Conservation (phyloP, 352 stramenopile species). For the Phytophthora melonis region DNA sequence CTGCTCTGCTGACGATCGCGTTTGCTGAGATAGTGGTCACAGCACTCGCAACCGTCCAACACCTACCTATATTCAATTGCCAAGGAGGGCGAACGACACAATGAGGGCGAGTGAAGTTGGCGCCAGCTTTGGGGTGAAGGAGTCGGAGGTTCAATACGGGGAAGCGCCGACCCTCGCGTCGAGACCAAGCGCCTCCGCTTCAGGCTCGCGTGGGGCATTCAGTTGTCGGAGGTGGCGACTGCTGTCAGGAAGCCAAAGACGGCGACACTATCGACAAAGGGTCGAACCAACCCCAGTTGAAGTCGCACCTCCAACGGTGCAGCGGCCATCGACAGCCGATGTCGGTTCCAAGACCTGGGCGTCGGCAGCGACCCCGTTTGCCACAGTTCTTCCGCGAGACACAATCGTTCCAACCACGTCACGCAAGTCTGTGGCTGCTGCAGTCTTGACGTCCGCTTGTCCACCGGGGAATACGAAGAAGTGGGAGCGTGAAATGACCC, state of each 20-base stretch:
- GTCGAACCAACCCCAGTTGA: slow-evolving; percentile 5
- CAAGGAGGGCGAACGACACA: not conserved
- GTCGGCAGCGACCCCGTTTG: slow-evolving; percentile 37
- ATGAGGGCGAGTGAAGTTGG: slow-evolving; percentile 17
- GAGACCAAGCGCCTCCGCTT: slow-evolving; percentile 27
- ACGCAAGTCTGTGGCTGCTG: slow-evolving; percentile 35
- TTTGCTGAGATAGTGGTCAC: not conserved
- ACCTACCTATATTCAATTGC: not conserved
- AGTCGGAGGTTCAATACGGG: slow-evolving; percentile 29
- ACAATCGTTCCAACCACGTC: slow-evolving; percentile 33
- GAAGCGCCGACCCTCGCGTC: slow-evolving; percentile 6
- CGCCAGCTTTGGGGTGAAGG: slow-evolving; percentile 23
- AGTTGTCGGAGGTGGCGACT: slow-evolving; percentile 56
- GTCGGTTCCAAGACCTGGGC: slow-evolving; percentile 35
- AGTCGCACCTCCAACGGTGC: slow-evolving; percentile 9
- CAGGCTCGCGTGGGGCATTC: slow-evolving; percentile 37
- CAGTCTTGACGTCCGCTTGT: slow-evolving; percentile 29
- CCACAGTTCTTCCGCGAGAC: slow-evolving; percentile 25
- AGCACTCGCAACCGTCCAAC: not conserved
- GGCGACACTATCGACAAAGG: not conserved
- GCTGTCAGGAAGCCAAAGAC: slow-evolving; percentile 40
- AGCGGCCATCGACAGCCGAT: slow-evolving; percentile 22
- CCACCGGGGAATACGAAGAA: slow-evolving; percentile 20
- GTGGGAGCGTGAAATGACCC: slow-evolving; percentile 44
- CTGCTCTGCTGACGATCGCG: not conserved